Evolutionary conservation across 768 basidiomycete genomes (phyloP).

Genomic region (Lactarius deliciosus): DNA sequence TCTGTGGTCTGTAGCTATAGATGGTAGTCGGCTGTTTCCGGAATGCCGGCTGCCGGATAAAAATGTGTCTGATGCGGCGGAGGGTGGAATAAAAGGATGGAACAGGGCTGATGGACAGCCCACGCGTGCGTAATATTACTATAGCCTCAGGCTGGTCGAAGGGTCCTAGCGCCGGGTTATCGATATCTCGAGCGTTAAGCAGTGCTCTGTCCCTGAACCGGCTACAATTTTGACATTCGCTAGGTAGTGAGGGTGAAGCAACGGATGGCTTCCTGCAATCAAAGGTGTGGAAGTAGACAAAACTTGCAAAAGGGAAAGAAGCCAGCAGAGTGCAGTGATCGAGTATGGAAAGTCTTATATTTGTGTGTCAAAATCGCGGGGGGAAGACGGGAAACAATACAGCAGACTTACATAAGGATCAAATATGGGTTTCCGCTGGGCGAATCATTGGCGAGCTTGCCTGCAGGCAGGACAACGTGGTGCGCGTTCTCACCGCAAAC

Average conservation of each 20-base stretch:
- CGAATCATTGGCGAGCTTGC: conserved; percentile 49
- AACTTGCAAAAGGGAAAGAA: conserved; percentile 9
- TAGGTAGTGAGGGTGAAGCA: neutral
- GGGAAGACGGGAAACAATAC: conserved; percentile 29
- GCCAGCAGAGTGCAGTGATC: neutral
- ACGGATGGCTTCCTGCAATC: neutral
- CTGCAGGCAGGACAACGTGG: conserved; percentile 79
- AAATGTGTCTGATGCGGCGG: conserved; percentile 51
- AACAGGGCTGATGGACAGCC: conserved; percentile 23
- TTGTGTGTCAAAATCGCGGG: conserved; percentile 23
- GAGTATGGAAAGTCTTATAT: conserved; percentile 22
- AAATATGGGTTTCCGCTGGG: conserved; percentile 31
- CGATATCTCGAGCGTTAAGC: conserved; percentile 21
- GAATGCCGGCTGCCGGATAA: conserved; percentile 38
- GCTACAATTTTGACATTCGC: neutral
- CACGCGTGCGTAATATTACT: conserved; percentile 9
- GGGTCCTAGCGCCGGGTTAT: conserved; percentile 22
- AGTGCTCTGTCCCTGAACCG: conserved; percentile 21
- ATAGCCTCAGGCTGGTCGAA: neutral
- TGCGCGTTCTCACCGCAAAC: conserved; percentile 52
- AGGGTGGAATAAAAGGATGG: conserved; percentile 20
- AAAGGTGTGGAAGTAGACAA: neutral
- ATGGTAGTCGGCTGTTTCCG: conserved; percentile 26
- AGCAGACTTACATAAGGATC: conserved; percentile 43
- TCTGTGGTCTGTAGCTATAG: neutral